Evolutionary conservation across 306 rosid species (phyloP).

Genomic region (Morella rubra): DNA sequence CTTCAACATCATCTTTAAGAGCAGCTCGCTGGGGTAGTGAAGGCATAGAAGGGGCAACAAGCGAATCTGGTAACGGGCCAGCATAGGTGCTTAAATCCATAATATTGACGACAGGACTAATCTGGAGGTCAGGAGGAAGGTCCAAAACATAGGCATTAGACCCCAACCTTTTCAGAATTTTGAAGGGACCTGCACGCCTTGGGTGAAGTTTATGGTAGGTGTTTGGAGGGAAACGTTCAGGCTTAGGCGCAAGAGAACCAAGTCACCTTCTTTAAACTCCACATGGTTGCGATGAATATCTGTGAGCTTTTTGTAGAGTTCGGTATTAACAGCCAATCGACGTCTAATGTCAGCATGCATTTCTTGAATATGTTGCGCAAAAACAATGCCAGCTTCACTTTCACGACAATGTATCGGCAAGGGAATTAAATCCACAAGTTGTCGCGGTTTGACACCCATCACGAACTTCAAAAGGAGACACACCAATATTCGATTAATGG

Average conservation of each 20-base stretch:
- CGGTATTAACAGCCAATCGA: too few relatives aligned
- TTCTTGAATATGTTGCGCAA: neutral
- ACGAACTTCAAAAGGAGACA: neutral
- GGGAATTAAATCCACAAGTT: neutral
- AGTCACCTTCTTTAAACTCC: too few relatives aligned
- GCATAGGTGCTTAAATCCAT: neutral
- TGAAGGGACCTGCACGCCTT: neutral
- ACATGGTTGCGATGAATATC: too few relatives aligned
- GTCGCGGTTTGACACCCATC: neutral
- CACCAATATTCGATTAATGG: neutral
- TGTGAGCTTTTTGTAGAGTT: too few relatives aligned
- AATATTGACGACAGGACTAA: neutral
- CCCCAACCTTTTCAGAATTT: neutral
- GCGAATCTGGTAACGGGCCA: neutral
- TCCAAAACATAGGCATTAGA: neutral
- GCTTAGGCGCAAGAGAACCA: too few relatives aligned
- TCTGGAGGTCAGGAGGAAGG: neutral
- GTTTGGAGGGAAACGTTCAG: too few relatives aligned
- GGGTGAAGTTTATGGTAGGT: too few relatives aligned
- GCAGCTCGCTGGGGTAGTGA: neutral
- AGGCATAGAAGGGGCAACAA: neutral
- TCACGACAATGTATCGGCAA: neutral
- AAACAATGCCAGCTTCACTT: neutral
- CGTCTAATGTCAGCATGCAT: neutral
- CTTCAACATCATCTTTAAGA: neutral